Evolutionary conservation across 2,329 filamentous ascomycete species (phyloP).

Genomic region (Lojkania enalia): DNA sequence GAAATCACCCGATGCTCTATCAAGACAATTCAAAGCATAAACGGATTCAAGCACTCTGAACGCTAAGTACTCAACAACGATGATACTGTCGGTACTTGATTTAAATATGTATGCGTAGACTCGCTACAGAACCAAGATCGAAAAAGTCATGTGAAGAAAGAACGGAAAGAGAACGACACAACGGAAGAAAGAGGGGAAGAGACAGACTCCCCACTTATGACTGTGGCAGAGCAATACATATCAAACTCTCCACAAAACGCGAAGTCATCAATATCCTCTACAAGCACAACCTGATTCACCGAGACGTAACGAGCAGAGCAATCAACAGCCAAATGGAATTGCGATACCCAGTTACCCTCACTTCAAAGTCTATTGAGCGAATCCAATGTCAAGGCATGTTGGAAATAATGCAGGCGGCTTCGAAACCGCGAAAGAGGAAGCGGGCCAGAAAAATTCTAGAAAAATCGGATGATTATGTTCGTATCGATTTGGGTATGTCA

Average conservation of each 20-base stretch:
- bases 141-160: conserved; percentile 29
- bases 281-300: conserved; percentile 41
- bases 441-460: conserved; percentile 21
- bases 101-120: conserved; percentile 40
- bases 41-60: conserved; percentile 41
- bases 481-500: conserved; percentile 26
- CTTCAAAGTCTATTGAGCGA: too few species aligned
- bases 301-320: conserved; percentile 25
- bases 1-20: conserved; percentile 36
- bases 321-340: too few species aligned
- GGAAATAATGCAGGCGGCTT: too few species aligned
- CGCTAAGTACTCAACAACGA: conserved; percentile 34
- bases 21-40: conserved; percentile 32
- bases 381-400: too few species aligned
- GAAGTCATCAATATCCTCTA: conserved; percentile 42
- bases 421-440: conserved; percentile 22
- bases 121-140: conserved; percentile 37
- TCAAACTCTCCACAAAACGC: conserved; percentile 41
- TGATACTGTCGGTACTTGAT: conserved; percentile 32
- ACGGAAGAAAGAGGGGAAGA: conserved; percentile 9
- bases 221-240: conserved; percentile 38
- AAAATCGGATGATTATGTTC: conserved; percentile 8
- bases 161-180: conserved; percentile 15
- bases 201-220: conserved; percentile 30
- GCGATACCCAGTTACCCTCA: too few species aligned